phyloP scores from a whole-genome alignment of 768 basidiomycete genomes.

The Trametopsis cervina region DNA sequence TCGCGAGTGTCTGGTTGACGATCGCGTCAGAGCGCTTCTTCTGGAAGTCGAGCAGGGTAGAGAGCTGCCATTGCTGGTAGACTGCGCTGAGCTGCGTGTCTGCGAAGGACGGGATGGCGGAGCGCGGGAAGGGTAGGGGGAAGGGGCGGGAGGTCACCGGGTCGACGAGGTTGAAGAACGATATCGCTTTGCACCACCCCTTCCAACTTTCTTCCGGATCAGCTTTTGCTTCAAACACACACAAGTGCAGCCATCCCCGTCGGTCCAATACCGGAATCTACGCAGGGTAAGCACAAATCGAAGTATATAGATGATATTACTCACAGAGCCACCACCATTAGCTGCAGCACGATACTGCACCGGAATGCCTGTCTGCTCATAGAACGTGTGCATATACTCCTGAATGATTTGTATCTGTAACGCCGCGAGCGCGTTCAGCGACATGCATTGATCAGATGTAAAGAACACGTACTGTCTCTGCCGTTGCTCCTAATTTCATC shows the following conservation, averaged over 20 bases:
- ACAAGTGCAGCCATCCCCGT: constrained; percentile 6
- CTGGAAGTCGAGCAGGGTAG: neutral
- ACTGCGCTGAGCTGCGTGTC: neutral
- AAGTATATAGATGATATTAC: too few species aligned
- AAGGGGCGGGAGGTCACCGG: constrained; percentile 1
- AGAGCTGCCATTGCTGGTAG: neutral
- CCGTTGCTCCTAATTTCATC: neutral
- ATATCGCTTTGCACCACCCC: neutral
- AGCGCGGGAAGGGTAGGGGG: constrained; percentile 6
- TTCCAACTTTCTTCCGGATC: neutral
- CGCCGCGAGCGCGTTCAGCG: neutral
- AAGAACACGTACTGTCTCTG: neutral
- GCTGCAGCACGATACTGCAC: too few species aligned
- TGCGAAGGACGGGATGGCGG: neutral
- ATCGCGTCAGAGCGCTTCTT: neutral
- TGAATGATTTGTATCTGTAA: neutral
- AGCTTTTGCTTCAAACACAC: constrained; percentile 3
- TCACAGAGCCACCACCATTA: too few species aligned
- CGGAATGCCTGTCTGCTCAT: neutral
- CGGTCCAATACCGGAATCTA: constrained; percentile 2
- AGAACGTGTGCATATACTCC: neutral
- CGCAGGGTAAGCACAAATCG: neutral
- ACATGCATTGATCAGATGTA: neutral
- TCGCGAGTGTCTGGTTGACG: constrained; percentile 1
- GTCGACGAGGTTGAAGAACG: neutral